Evolutionary conservation across 1,284 basidiomycete genomes (phyloP), one percentile per base, ranked within the genome.

Genomic region (Cutaneotrichosporon curvatum): DNA sequence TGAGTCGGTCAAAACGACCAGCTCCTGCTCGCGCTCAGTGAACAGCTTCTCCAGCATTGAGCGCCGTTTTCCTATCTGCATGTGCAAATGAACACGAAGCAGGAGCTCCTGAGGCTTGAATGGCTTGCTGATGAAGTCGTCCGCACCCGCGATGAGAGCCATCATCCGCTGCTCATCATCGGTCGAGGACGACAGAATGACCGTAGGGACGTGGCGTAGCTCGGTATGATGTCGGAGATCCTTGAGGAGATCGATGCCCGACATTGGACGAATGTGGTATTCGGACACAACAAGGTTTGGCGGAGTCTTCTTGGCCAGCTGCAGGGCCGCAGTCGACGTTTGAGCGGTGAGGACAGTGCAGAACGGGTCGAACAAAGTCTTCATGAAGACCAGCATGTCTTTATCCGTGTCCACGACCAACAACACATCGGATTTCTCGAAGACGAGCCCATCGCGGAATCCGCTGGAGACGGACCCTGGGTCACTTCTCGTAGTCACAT

Each of bases 61-160:
- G 3, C 66, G 60, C 39, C 60, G 62, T 56, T 70, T 70, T 31
- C 65, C 69, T 14, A 70, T 54, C 45, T 68, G 68, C 52, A 68
- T 59, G 43, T 70, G 63, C 30, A 67, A 51, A 48, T 70, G 58
- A 18, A 66, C 66, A 12, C 74, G 62, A 1, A 73, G 73, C 18
- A 76, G 55, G 11, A 76, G 55, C 47, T 76, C 74, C 44, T 68
- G 63, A 7, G 63, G 63, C 45, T 62, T 63, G 61, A 70, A 71
- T 4, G 70, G 68, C 48, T 71, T 71, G 19, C 53, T 40, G 23
- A 72, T 42, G 34, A 61, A 69, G 46, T 72, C 67, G 47, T 76
- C 74, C 1, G 73, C 74, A 14, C 74, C 74, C 20, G 62, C 68
- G 11, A 75, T 51, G 31, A 72, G 42, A 0, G 66, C 62, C 21